phyloP scores from a whole-genome alignment of 2,329 filamentous ascomycete genomes.

The Hymenoscyphus fructigenus region DNA sequence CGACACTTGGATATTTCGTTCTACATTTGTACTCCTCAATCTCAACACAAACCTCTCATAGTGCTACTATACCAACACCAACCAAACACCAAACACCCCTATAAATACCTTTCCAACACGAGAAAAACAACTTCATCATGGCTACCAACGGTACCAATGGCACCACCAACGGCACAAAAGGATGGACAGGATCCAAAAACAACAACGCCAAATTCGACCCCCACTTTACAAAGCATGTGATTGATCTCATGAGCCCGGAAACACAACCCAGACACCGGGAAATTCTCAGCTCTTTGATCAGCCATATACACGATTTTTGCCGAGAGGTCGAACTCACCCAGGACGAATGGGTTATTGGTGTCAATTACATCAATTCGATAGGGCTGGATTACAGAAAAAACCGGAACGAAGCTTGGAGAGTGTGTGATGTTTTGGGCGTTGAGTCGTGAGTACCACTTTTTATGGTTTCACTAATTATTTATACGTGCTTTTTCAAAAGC shows the following conservation, averaged over 20 bases:
- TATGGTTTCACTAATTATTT: not conserved
- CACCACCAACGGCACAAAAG: constrained; percentile 6
- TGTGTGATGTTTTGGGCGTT: constrained; percentile 72
- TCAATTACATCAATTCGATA: constrained; percentile 72
- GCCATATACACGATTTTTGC: constrained; percentile 75
- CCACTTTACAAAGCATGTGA: constrained; percentile 71
- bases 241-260: constrained; percentile 71
- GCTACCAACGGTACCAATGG: constrained; percentile 5
- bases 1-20: not conserved
- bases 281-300: constrained; percentile 63
- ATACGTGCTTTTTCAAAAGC: not conserved
- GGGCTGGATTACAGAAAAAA: constrained; percentile 64
- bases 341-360: constrained; percentile 75
- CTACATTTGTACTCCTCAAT: not conserved
- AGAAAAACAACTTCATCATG: not conserved
- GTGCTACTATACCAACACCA: not conserved
- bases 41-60: not conserved
- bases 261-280: constrained; percentile 62
- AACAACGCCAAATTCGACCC: constrained; percentile 59
- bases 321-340: constrained; percentile 74
- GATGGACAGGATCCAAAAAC: constrained; percentile 12
- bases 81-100: not conserved
- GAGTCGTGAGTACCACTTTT: constrained; percentile 57
- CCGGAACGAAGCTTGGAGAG: constrained; percentile 71
- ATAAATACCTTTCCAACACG: not conserved